Evolutionary conservation across 306 rosid genomes (phyloP).

Genomic region (Cajanus cajan): DNA sequence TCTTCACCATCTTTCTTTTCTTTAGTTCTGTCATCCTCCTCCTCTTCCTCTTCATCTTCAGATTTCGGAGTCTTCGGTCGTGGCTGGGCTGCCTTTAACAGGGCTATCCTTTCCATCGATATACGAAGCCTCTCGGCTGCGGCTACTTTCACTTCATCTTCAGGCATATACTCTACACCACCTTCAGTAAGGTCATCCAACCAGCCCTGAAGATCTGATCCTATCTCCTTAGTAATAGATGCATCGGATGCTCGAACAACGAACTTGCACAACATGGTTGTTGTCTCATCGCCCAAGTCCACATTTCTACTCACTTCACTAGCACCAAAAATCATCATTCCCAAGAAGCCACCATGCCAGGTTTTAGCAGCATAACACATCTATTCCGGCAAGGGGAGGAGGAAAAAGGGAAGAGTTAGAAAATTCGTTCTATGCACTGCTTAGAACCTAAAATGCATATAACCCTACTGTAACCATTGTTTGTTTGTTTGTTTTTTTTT

Average conservation of each 20-base stretch:
- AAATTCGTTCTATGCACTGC: not conserved
- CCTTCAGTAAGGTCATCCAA: constrained; percentile 96
- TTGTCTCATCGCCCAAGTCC: constrained; percentile 96
- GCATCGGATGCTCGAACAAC: constrained; percentile 95
- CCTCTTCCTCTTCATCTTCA: constrained; percentile 54
- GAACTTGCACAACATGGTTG: constrained; percentile 93
- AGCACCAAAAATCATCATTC: constrained; percentile 97
- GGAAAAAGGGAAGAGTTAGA: constrained; percentile 4
- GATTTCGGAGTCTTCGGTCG: constrained; percentile 65
- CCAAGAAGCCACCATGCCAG: constrained; percentile 97
- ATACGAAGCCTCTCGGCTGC: constrained; percentile 91
- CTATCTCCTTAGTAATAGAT: constrained; percentile 87
- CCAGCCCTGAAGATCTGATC: constrained; percentile 96
- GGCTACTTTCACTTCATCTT: constrained; percentile 91
- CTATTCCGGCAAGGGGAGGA: constrained; percentile 36
- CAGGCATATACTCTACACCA: constrained; percentile 98
- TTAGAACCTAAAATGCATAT: not conserved
- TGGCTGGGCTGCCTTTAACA: constrained; percentile 94
- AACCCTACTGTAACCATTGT: not conserved
- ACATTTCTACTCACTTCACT: constrained; percentile 98
- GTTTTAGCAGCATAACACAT: constrained; percentile 96
- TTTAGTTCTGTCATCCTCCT: constrained; percentile 37
- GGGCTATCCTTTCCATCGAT: constrained; percentile 94
- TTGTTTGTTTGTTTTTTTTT: no score
- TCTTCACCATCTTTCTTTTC: constrained; percentile 55